Conservation (phyloP, 1,139 yeast species). For the Saccharomyces hybrid region DNA sequence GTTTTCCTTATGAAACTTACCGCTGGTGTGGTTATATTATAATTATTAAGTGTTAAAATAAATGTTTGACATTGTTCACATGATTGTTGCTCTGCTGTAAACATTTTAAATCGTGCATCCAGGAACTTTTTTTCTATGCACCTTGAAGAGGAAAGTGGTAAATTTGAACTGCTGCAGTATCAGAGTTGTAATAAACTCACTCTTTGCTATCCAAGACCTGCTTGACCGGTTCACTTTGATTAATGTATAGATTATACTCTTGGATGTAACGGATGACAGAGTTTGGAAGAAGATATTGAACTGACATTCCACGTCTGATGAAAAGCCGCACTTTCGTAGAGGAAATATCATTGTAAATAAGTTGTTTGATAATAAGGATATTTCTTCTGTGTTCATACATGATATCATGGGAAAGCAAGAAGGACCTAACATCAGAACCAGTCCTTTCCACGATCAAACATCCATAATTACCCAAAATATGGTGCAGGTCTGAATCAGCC, state of each 20-base stretch:
- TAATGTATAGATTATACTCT: constrained; percentile 76
- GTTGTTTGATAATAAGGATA: constrained; percentile 86
- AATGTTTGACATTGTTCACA: neutral
- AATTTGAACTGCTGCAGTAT: neutral
- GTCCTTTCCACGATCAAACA: constrained; percentile 94
- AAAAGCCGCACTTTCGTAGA: constrained; percentile 91
- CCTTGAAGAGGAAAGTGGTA: neutral
- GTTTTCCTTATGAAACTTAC: neutral
- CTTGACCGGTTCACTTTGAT: constrained; percentile 88
- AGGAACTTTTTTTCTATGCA: neutral
- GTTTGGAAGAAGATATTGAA: constrained; percentile 87
- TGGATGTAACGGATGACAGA: constrained; percentile 90
- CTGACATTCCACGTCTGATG: constrained; percentile 91
- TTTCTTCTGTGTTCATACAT: constrained; percentile 95
- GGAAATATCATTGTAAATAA: constrained; percentile 90
- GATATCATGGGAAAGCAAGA: constrained; percentile 84
- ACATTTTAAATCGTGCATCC: neutral
- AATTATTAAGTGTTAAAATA: neutral
- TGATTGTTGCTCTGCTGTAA: neutral
- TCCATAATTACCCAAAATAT: constrained; percentile 90
- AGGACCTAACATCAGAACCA: constrained; percentile 89
- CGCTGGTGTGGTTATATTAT: neutral
- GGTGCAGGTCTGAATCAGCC: constrained; percentile 94
- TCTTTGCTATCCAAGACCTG: constrained; percentile 58
- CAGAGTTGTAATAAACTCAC: constrained; percentile 5